Percentiles rank a stretch among this genome's conserved stretches.
phyloP scores from a whole-genome alignment of 1,139 yeast genomes.

The Pneumocystis murina region DNA sequence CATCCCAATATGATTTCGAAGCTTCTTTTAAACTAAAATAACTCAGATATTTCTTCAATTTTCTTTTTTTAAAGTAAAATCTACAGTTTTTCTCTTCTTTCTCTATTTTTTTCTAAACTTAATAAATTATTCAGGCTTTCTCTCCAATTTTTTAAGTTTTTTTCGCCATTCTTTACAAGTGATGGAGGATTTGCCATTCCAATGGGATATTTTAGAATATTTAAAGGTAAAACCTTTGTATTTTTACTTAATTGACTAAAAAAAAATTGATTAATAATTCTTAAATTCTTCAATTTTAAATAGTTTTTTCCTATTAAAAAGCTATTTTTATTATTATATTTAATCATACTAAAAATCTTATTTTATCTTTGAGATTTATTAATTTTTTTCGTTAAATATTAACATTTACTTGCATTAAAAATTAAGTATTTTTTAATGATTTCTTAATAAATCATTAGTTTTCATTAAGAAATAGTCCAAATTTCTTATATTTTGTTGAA shows the following conservation, averaged over 20 bases:
- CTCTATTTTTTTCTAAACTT: conserved; percentile 30
- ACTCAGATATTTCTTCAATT: conserved; percentile 19
- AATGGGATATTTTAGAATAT: conserved; percentile 24
- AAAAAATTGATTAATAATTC: not conserved
- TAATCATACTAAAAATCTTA: not conserved
- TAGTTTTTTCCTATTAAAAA: not conserved
- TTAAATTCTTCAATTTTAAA: not conserved
- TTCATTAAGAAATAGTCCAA: too few species aligned
- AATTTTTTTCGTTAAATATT: too few species aligned
- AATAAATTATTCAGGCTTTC: conserved; percentile 33
- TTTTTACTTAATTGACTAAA: not conserved
- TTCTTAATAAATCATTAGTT: too few species aligned
- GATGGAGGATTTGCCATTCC: conserved; percentile 31
- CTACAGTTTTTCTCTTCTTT: conserved; percentile 20
- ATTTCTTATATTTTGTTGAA: too few species aligned
- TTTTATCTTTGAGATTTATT: not conserved
- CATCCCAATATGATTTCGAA: conserved; percentile 7
- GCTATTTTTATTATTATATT: not conserved
- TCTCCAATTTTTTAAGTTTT: conserved; percentile 25
- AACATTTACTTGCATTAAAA: too few species aligned
- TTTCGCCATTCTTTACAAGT: conserved; percentile 24
- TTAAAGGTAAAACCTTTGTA: not conserved
- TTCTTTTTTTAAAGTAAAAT: conserved; percentile 16
- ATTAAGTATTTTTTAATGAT: too few species aligned
- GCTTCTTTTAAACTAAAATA: conserved; percentile 18